phyloP scores from a whole-genome alignment of 345 rosid species.

The Geranium brycei region DNA sequence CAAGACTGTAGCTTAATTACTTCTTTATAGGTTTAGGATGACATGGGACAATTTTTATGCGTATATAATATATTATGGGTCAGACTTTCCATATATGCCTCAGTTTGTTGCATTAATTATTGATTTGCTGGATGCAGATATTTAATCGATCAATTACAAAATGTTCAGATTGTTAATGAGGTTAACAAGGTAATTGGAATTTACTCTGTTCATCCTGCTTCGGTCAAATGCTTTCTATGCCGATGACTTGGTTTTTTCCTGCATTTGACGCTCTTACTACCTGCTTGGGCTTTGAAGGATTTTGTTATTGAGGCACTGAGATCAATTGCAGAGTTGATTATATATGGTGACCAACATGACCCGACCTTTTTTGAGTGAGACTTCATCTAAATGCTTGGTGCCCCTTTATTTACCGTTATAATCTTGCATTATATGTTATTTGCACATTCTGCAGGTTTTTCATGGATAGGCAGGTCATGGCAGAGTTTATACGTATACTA shows the following conservation, averaged over 20 bases:
- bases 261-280: constrained; percentile 8
- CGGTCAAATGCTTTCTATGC: not conserved
- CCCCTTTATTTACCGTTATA: constrained; percentile 1
- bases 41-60: not conserved
- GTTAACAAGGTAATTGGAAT: constrained; percentile 50
- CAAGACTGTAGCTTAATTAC: not conserved
- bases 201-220: not conserved
- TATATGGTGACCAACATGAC: constrained; percentile 95
- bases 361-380: constrained; percentile 77
- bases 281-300: constrained; percentile 34
- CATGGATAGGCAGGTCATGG: constrained; percentile 98
- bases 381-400: constrained; percentile 9
- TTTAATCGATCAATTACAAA: constrained; percentile 71
- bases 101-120: not conserved
- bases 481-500: constrained; percentile 75
- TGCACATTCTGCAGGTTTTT: constrained; percentile 42
- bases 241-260: constrained; percentile 2
- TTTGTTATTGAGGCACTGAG: constrained; percentile 88
- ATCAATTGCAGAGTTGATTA: constrained; percentile 89
- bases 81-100: not conserved
- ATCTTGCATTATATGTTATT: constrained; percentile 10
- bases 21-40: not conserved
- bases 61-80: not conserved
- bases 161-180: constrained; percentile 61
- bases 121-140: constrained; percentile 35